Percentiles rank a stretch among this genome's conserved stretches.
Evolutionary conservation across 148 eudicot genomes (phyloP).

Genomic region (Euryodendron excelsum): DNA sequence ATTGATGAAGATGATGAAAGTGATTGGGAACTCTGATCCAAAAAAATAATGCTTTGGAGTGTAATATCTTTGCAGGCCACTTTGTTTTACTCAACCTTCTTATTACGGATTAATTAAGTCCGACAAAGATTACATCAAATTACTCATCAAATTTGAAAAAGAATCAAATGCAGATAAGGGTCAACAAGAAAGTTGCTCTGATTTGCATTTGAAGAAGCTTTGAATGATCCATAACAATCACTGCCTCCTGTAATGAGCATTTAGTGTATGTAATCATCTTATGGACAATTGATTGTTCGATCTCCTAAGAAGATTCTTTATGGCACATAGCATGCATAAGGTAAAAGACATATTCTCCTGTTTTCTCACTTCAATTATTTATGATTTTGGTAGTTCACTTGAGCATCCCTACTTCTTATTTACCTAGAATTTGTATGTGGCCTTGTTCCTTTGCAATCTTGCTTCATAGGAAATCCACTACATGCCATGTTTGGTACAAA

Average conservation of each 20-base stretch:
- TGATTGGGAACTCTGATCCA: background rate
- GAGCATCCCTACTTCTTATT: too few relatives aligned
- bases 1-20: background rate
- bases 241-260: background rate
- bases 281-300: background rate
- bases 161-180: background rate
- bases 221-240: background rate
- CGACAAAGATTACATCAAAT: background rate
- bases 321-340: background rate
- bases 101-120: background rate
- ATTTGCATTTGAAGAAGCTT: background rate
- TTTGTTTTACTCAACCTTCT: background rate
- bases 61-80: background rate
- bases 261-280: background rate
- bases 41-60: background rate
- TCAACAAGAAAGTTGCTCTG: background rate
- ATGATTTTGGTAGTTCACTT: background rate
- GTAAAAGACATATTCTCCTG: background rate
- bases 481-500: too few relatives aligned
- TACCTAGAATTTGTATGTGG: too few relatives aligned
- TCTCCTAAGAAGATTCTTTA: background rate
- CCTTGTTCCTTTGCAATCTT: too few relatives aligned
- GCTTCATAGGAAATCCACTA: too few relatives aligned
- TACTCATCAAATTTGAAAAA: background rate
- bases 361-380: conserved; percentile 6